Conservation (phyloP, 371 early-diverging fungal genomes). For the Mucor plumbeus region DNA sequence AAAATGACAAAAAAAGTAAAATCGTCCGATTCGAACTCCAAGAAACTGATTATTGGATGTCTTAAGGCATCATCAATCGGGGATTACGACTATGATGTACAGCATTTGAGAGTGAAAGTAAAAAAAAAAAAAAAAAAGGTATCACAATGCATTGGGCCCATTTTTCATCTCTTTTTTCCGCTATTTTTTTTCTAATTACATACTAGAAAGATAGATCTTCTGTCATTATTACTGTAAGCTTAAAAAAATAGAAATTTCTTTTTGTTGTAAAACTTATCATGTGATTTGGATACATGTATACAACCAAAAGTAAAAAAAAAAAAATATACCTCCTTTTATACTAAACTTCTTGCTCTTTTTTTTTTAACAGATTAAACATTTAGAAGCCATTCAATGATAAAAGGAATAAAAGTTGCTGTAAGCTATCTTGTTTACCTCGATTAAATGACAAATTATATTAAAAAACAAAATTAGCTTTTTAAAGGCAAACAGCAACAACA, state of each 20-base stretch:
- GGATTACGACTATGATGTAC: too few species aligned
- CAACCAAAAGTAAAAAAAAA: background rate
- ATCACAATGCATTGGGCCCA: too few species aligned
- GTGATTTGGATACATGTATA: background rate
- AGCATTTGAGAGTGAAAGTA: too few species aligned
- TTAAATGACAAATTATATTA: background rate
- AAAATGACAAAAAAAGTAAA: too few species aligned
- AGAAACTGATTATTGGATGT: too few species aligned
- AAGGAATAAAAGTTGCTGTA: conserved; percentile 54
- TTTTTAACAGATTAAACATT: background rate
- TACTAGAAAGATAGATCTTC: too few species aligned
- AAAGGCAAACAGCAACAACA: conserved; percentile 37
- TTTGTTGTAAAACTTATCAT: background rate
- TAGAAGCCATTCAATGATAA: conserved; percentile 36
- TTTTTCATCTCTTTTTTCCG: too few species aligned
- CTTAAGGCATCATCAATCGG: too few species aligned
- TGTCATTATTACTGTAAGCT: background rate
- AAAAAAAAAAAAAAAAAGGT: too few species aligned
- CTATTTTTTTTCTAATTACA: too few species aligned
- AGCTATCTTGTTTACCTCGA: conserved; percentile 9
- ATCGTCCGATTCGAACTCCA: too few species aligned
- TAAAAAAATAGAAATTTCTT: background rate
- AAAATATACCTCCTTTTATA: background rate
- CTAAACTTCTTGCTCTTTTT: background rate
- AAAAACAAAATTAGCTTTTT: conserved; percentile 35